A percentile compares a stretch with the other conserved stretches of the same genome.
Evolutionary conservation across 164 flowering plant genomes (phyloP).

Genomic region (Magnolia officinalis): DNA sequence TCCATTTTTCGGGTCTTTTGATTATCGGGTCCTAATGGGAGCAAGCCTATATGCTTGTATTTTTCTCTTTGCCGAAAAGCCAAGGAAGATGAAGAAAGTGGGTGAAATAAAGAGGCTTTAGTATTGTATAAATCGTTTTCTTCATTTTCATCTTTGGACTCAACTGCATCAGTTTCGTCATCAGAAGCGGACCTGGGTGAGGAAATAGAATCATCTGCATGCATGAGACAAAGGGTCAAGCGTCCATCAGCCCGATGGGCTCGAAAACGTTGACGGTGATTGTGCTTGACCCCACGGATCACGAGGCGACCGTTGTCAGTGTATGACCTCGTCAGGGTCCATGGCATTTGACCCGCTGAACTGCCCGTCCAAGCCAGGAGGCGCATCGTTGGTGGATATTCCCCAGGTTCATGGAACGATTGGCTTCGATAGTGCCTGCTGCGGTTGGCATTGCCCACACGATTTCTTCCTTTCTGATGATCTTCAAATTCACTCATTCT

Average conservation of each 20-base stretch:
- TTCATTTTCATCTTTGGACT: background rate
- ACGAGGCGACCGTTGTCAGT: constrained; percentile 30
- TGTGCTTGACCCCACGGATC: constrained; percentile 27
- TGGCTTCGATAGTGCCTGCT: constrained; percentile 1
- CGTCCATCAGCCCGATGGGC: constrained; percentile 39
- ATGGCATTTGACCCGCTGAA: constrained; percentile 33
- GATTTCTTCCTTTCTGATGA: background rate
- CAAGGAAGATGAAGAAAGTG: background rate
- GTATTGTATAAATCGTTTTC: background rate
- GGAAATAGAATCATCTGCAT: constrained; percentile 12
- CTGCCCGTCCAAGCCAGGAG: constrained; percentile 28
- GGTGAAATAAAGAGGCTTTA: background rate
- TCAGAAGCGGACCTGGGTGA: background rate
- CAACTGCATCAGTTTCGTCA: background rate
- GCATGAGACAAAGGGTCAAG: constrained; percentile 27
- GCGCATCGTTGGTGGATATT: constrained; percentile 51
- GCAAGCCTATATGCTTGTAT: background rate
- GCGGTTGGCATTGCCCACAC: background rate
- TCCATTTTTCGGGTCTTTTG: background rate
- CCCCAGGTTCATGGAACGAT: constrained; percentile 7
- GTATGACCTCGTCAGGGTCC: constrained; percentile 28
- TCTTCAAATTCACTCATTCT: background rate
- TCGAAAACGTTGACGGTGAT: constrained; percentile 33
- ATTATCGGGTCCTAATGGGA: background rate
- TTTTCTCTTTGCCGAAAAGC: background rate